Percentiles rank a stretch among this genome's conserved stretches.
These are phyloP conservation scores for Hortaea sp. DNA, from an alignment of 2,329 filamentous ascomycete genomes.

Conservation along the genomic window DNA sequence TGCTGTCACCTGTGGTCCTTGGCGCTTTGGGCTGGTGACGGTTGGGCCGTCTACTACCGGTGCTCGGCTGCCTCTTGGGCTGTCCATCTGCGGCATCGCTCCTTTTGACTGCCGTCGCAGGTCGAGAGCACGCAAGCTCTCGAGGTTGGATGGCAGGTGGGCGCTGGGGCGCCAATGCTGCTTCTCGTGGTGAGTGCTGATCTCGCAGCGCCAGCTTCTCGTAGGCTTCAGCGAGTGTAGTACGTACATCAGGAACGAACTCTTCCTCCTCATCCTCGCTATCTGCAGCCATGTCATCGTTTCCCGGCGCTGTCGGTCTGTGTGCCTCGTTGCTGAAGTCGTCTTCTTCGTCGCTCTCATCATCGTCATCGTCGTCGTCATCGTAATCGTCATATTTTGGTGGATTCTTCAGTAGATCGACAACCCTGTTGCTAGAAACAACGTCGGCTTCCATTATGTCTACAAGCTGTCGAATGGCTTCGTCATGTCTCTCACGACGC, in stretches of 20 bases:
- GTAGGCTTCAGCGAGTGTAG: neutral
- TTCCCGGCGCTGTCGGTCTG: neutral
- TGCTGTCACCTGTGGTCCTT: conserved; percentile 8
- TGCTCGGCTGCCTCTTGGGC: neutral
- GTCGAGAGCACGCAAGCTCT: conserved; percentile 30
- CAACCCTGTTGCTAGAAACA: conserved; percentile 43
- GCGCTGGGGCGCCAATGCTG: conserved; percentile 1
- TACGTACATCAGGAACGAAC: conserved; percentile 1
- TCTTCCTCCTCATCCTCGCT: conserved; percentile 10
- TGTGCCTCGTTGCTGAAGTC: neutral
- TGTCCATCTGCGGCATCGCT: neutral
- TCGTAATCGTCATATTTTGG: conserved; percentile 1
- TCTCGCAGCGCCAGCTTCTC: neutral
- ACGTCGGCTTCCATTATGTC: conserved; percentile 65
- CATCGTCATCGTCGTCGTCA: neutral
- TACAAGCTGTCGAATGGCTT: conserved; percentile 60
- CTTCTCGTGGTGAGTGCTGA: conserved; percentile 12
- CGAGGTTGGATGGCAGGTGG: conserved; percentile 17
- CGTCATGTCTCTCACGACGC: conserved; percentile 55
- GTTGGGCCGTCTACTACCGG: neutral
- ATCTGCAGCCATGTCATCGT: conserved; percentile 6
- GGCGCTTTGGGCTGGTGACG: conserved; percentile 9
- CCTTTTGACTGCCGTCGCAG: conserved; percentile 14
- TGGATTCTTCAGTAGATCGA: conserved; percentile 14
- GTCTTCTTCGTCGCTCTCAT: conserved; percentile 8